These are phyloP conservation scores for Aspergillus persii DNA, from an alignment of 2,329 filamentous ascomycete genomes.

Conservation along the genomic window DNA sequence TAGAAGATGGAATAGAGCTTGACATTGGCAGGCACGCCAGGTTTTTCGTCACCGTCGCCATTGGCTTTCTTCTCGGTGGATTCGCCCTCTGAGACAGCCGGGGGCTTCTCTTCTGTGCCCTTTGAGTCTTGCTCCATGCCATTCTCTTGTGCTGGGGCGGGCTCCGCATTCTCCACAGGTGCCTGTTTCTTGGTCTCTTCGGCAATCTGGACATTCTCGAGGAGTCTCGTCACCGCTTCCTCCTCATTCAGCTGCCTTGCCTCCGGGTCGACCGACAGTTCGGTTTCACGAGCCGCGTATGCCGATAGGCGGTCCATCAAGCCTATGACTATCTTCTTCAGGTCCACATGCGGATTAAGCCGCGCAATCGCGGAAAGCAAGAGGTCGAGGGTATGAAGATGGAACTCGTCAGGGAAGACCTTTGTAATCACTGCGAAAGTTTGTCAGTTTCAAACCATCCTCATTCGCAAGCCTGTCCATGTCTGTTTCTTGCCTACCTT, in stretches of 20 bases:
- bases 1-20: constrained; percentile 98
- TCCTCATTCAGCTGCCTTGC: constrained; percentile 77
- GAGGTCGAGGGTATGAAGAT: constrained; percentile 93
- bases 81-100: constrained; percentile 28
- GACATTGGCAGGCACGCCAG: constrained; percentile 57
- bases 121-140: constrained; percentile 34
- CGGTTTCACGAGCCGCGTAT: constrained; percentile 87
- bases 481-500: constrained; percentile 51
- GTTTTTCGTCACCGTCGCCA: constrained; percentile 36
- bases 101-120: constrained; percentile 22
- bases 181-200: constrained; percentile 55
- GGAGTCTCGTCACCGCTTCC: constrained; percentile 72
- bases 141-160: constrained; percentile 34
- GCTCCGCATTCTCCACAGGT: constrained; percentile 35
- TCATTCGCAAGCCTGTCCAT: not conserved
- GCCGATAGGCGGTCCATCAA: constrained; percentile 94
- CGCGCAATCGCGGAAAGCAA: constrained; percentile 90
- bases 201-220: constrained; percentile 71
- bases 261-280: constrained; percentile 66
- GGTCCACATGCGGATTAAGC: constrained; percentile 92
- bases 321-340: constrained; percentile 97
- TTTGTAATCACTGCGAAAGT: constrained; percentile 76
- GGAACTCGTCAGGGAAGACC: constrained; percentile 97
- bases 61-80: constrained; percentile 36
- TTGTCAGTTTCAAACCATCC: constrained; percentile 9